Base-by-base conservation (phyloP, 306 rosid species). In the Senna tora region DNA sequence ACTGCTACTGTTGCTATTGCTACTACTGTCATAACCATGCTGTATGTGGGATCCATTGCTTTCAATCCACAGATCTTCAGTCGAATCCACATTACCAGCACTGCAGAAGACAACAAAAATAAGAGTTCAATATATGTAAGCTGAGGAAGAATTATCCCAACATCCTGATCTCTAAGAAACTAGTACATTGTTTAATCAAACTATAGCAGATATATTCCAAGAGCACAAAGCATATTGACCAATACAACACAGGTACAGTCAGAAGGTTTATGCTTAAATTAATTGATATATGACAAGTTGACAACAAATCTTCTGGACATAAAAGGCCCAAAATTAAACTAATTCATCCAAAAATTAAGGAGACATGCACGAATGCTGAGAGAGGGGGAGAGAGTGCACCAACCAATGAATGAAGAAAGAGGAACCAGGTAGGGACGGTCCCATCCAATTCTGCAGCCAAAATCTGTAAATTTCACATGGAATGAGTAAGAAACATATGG, bases 361-460 rank as follows among this genome's bases (percentile, higher is more conserved):
- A 73, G 34, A 33, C 45, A 30, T 47, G 41, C 30, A 62, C 28
- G 52, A 36, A 53, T 36, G 45, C 28, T 59, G 36, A 58, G 51
- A 20, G 69, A 67, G 30, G 30, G 30, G 30, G 17, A 66, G 79
- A 32, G 67, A 73, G 67, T 39, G 72, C 55, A 75, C 95, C 69
- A 58, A 94, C 99, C 96, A 89, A 70, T 91, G 95, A 87, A 94
- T 81, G 82, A 85, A 87, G 83, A 87, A 94, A 56, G 89, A 84
- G 57, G 96, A 94, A 76, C 92, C 87, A 52, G 89, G 83, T 57
- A 94, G 77, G 50, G 97, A 91, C 32, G 97, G 96, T 67, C 99
- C 97, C 84, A 89, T 83, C 99, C 99, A 94, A 79, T 94, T 94
- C 79, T 94, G 99, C 63, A 94, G 90, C 98, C 98, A 94, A 87